phyloP scores from a whole-genome alignment of 148 eudicot genomes.

The Pharnaceum exiguum region DNA sequence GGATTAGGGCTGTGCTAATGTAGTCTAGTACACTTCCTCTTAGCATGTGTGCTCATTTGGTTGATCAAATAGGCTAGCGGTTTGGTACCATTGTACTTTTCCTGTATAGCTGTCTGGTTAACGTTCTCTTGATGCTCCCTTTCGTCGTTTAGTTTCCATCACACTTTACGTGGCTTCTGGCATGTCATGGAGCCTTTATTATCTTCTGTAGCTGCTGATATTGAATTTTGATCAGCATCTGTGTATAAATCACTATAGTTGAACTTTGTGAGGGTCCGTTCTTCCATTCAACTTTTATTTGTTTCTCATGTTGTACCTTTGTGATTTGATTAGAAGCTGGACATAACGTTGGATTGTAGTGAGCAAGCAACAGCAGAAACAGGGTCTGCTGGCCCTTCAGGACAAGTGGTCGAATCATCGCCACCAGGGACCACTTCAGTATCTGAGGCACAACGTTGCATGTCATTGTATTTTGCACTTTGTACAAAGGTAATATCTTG shows the following conservation, averaged over 20 bases:
- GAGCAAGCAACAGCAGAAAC: slow-evolving; percentile 36
- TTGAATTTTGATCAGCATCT: no score
- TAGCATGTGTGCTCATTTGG: no score
- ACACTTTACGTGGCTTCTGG: no score
- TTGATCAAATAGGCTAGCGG: neutral
- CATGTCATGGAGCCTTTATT: no score
- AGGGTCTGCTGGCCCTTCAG: slow-evolving; percentile 31
- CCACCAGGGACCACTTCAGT: slow-evolving; percentile 42
- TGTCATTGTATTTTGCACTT: slow-evolving; percentile 91
- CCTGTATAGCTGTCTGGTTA: neutral
- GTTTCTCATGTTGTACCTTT: neutral
- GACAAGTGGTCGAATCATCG: slow-evolving; percentile 31
- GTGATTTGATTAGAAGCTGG: slow-evolving; percentile 43
- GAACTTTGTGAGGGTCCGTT: no score
- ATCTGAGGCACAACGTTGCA: slow-evolving; percentile 69
- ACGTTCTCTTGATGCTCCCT: neutral
- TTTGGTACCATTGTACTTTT: neutral
- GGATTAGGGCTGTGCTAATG: no score
- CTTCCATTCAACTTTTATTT: no score
- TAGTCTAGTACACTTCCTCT: no score
- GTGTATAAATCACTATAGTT: no score
- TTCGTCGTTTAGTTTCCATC: no score
- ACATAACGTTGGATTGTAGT: slow-evolving; percentile 24
- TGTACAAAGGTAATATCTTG: slow-evolving; percentile 80
- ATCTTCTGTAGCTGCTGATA: no score